These are phyloP conservation scores for Botryotinia calthae DNA, from an alignment of 2,329 filamentous ascomycete genomes.

Conservation along the genomic window DNA sequence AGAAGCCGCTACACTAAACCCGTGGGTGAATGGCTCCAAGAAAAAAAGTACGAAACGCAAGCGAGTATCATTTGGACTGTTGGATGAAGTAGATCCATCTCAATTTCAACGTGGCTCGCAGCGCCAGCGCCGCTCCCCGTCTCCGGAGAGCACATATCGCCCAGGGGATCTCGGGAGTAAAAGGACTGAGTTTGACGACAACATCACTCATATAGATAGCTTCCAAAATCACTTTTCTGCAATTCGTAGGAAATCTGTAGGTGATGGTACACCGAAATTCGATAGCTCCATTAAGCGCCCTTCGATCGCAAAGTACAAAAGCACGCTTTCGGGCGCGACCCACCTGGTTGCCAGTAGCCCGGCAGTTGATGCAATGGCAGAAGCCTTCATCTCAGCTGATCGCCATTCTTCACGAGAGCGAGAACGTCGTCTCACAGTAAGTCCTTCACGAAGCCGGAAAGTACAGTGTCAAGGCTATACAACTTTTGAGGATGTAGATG, in stretches of 20 bases:
- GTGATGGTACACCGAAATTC: conserved; percentile 21
- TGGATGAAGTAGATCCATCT: conserved; percentile 11
- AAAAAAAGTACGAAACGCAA: conserved; percentile 28
- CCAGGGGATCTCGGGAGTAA: conserved; percentile 18
- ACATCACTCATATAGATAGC: conserved; percentile 17
- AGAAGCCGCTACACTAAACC: conserved; percentile 32
- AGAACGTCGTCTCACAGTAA: conserved; percentile 7
- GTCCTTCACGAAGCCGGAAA: conserved; percentile 32
- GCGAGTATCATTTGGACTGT: conserved; percentile 35
- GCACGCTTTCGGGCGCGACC: conserved; percentile 21
- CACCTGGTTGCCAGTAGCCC: conserved; percentile 38
- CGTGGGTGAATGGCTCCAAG: conserved; percentile 31
- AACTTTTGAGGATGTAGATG: conserved; percentile 10
- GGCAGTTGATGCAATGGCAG: conserved; percentile 49
- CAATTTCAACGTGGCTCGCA: conserved; percentile 10
- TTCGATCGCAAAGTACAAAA: conserved; percentile 24
- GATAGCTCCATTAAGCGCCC: conserved; percentile 26
- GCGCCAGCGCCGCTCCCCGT: conserved; percentile 26
- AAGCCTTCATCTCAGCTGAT: conserved; percentile 50
- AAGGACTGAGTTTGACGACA: conserved; percentile 26
- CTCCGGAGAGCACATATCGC: conserved; percentile 22
- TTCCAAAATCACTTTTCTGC: conserved; percentile 29
- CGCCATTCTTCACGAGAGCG: conserved; percentile 26
- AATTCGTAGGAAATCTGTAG: not conserved
- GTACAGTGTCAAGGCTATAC: not conserved